Percentiles rank a stretch among this genome's conserved stretches.
Evolutionary conservation across 768 basidiomycete genomes (phyloP).

Genomic region (Mycena galericulata): DNA sequence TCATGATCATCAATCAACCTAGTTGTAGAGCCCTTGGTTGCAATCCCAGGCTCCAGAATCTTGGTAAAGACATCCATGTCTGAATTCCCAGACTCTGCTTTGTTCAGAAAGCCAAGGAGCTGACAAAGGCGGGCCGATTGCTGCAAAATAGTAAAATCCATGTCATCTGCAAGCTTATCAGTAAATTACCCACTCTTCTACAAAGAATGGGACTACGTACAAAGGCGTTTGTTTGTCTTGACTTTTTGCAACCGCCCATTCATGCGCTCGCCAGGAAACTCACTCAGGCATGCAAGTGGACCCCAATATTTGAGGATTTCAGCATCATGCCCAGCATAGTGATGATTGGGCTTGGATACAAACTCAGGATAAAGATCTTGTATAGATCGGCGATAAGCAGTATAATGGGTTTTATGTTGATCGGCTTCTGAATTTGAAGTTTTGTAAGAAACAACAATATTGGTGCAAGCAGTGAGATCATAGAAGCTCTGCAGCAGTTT

Average conservation of each 20-base stretch:
- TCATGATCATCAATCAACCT: background rate
- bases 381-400: conserved; percentile 2
- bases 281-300: conserved; percentile 42
- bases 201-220: conserved; percentile 16
- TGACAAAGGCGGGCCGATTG: conserved; percentile 14
- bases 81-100: no score
- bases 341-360: conserved; percentile 41
- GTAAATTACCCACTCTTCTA: background rate
- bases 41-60: no score
- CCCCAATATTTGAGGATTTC: conserved; percentile 46
- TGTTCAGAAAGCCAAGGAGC: no score
- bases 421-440: conserved; percentile 29
- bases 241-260: conserved; percentile 44
- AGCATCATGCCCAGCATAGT: conserved; percentile 49
- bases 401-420: conserved; percentile 12
- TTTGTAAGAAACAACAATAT: conserved; percentile 28
- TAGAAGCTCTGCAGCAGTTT: conserved; percentile 17
- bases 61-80: no score
- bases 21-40: no score
- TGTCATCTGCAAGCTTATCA: conserved; percentile 19
- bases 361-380: conserved; percentile 12
- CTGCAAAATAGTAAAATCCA: conserved; percentile 27
- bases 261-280: conserved; percentile 45
- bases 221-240: conserved; percentile 39
- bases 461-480: conserved; percentile 25